phyloP scores from a whole-genome alignment of 257 asterid species.

The Solanum paucissectum region DNA sequence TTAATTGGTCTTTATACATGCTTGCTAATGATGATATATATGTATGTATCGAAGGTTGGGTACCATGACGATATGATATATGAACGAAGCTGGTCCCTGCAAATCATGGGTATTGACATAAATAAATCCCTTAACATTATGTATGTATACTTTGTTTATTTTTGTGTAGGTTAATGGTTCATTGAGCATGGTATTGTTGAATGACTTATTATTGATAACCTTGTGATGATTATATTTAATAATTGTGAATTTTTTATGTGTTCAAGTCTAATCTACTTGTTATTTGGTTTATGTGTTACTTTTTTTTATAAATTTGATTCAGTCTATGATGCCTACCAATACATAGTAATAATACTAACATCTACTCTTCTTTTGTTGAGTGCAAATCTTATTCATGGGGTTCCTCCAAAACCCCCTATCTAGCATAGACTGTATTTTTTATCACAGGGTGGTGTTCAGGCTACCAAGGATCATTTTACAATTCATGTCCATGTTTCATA shows the following conservation, averaged over 20 bases:
- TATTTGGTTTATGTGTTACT: no score
- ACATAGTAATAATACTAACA: no score
- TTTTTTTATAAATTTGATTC: neutral
- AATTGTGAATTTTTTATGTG: neutral
- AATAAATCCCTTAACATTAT: neutral
- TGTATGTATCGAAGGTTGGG: no score
- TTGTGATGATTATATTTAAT: neutral
- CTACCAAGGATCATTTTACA: neutral
- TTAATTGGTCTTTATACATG: neutral
- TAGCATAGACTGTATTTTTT: neutral
- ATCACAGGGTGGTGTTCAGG: neutral
- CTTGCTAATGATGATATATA: neutral
- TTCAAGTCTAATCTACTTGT: neutral
- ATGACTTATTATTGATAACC: no score
- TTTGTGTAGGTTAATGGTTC: neutral
- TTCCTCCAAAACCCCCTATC: neutral
- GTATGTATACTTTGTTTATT: neutral
- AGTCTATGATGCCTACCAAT: neutral
- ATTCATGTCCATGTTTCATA: neutral
- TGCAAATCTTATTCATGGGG: neutral
- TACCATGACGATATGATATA: neutral
- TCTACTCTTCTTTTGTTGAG: neutral
- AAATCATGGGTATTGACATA: neutral
- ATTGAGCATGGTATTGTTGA: neutral
- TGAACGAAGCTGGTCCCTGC: neutral